Evolutionary conservation across 2,329 filamentous ascomycete genomes (phyloP).

Genomic region (Lachnum nothofagi): DNA sequence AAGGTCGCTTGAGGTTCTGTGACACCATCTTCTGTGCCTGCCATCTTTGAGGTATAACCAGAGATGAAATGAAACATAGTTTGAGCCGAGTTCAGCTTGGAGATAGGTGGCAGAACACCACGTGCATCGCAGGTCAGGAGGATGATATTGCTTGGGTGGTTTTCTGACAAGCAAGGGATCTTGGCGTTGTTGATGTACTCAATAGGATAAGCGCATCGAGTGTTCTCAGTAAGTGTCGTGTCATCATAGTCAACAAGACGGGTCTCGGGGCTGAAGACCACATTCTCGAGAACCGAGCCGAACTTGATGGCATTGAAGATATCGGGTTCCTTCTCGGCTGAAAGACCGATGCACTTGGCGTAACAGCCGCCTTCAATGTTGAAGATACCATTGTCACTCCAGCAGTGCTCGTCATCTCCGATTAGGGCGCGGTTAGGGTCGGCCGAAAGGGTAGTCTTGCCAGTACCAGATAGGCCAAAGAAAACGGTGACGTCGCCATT

Average conservation of each 20-base stretch:
- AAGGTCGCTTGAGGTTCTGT: constrained; percentile 98
- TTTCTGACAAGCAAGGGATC: constrained; percentile 84
- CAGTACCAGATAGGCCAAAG: constrained; percentile 97
- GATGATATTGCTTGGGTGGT: constrained; percentile 94
- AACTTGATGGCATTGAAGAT: constrained; percentile 95
- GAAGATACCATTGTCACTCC: constrained; percentile 94
- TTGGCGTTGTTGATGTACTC: constrained; percentile 99
- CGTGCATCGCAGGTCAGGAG: constrained; percentile 96
- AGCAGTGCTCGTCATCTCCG: constrained; percentile 99
- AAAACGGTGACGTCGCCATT: constrained; percentile 95
- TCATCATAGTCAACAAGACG: constrained; percentile 95
- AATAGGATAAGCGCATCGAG: constrained; percentile 95
- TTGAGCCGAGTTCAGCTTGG: constrained; percentile 88
- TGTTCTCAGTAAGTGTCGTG: constrained; percentile 93
- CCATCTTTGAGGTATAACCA: constrained; percentile 99
- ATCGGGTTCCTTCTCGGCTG: constrained; percentile 97
- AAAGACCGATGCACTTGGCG: constrained; percentile 96
- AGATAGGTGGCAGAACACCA: constrained; percentile 95
- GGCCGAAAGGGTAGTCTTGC: constrained; percentile 96
- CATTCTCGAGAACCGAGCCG: constrained; percentile 96
- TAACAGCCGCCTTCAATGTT: constrained; percentile 99
- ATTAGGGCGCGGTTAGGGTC: constrained; percentile 95
- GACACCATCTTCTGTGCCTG: constrained; percentile 93
- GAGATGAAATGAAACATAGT: constrained; percentile 99
- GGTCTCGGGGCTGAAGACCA: constrained; percentile 89